Conservation (phyloP, 208 protist species). For the Acanthamoeba sp. region DNA sequence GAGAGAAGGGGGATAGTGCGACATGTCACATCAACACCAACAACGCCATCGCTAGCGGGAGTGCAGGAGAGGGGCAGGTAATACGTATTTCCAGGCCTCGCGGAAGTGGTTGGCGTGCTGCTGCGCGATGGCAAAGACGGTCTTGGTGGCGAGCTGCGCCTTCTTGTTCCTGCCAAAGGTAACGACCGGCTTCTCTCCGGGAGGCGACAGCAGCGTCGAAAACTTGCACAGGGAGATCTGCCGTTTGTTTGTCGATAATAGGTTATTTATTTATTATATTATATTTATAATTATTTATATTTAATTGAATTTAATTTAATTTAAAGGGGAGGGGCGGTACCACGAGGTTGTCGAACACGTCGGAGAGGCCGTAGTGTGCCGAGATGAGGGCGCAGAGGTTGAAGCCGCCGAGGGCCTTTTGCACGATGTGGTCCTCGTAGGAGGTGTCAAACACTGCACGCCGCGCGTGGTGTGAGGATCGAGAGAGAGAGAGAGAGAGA, state of each 20-base stretch:
- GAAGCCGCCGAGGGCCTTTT: conserved; percentile 85
- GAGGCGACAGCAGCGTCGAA: conserved; percentile 68
- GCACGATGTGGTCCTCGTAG: conserved; percentile 78
- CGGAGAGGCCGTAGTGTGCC: conserved; percentile 83
- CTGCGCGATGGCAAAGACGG: conserved; percentile 83
- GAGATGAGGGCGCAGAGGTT: conserved; percentile 85
- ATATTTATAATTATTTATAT: no score
- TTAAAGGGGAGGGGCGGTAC: no score
- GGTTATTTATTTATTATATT: no score
- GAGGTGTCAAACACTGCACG: conserved; percentile 89
- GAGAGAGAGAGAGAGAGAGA: no score
- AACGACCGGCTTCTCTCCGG: conserved; percentile 68
- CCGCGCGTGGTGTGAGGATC: no score
- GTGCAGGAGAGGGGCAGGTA: not conserved
- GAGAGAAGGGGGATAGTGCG: no score
- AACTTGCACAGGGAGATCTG: conserved; percentile 87
- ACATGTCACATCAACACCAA: no score
- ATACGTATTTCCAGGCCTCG: conserved; percentile 84
- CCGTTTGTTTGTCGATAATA: no score
- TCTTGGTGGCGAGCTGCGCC: conserved; percentile 83
- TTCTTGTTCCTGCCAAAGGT: conserved; percentile 85
- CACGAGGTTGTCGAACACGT: conserved; percentile 89
- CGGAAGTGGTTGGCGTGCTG: conserved; percentile 84
- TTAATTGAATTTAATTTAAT: no score
- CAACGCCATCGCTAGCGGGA: no score